A percentile compares a stretch with the other conserved stretches of the same genome.
Evolutionary conservation across 257 asterid species (phyloP).

Genomic region (Eustoma russellianum): DNA sequence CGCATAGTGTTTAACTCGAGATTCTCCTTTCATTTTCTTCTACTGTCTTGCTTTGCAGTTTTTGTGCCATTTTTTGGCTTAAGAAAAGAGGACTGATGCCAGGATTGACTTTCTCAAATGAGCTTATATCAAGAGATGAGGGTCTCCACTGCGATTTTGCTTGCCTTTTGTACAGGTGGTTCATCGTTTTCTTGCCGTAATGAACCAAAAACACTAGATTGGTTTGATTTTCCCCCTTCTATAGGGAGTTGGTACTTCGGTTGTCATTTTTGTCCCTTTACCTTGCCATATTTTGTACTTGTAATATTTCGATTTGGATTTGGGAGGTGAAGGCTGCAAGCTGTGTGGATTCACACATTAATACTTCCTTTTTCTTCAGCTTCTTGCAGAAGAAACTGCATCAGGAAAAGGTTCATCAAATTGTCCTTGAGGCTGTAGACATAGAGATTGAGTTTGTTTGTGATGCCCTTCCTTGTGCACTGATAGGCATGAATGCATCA

Average conservation of each 20-base stretch:
- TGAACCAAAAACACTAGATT: too few species aligned
- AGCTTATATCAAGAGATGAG: slow-evolving; percentile 78
- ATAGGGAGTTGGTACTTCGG: too few species aligned
- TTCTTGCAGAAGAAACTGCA: slow-evolving; percentile 41
- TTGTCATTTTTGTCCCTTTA: not conserved
- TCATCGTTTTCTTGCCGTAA: not conserved
- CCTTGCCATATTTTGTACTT: too few species aligned
- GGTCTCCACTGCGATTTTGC: slow-evolving; percentile 90
- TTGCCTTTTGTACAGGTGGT: slow-evolving; percentile 62
- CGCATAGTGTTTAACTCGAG: not conserved
- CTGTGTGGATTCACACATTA: not conserved
- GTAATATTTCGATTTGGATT: too few species aligned
- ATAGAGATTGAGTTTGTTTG: slow-evolving; percentile 66
- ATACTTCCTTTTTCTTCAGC: slow-evolving; percentile 24
- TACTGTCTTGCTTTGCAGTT: slow-evolving; percentile 32
- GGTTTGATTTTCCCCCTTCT: too few species aligned
- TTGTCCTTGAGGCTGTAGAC: slow-evolving; percentile 75
- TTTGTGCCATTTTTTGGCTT: slow-evolving; percentile 81
- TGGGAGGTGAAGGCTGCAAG: too few species aligned
- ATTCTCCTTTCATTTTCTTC: not conserved
- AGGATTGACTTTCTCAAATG: slow-evolving; percentile 77
- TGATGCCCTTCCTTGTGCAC: slow-evolving; percentile 81
- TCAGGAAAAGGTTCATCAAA: slow-evolving; percentile 48
- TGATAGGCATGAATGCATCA: slow-evolving; percentile 64
- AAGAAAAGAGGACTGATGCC: slow-evolving; percentile 82